These are phyloP conservation scores for Suhomyces anneliseae DNA, from an alignment of 1,139 yeast genomes.

Conservation along the genomic window DNA sequence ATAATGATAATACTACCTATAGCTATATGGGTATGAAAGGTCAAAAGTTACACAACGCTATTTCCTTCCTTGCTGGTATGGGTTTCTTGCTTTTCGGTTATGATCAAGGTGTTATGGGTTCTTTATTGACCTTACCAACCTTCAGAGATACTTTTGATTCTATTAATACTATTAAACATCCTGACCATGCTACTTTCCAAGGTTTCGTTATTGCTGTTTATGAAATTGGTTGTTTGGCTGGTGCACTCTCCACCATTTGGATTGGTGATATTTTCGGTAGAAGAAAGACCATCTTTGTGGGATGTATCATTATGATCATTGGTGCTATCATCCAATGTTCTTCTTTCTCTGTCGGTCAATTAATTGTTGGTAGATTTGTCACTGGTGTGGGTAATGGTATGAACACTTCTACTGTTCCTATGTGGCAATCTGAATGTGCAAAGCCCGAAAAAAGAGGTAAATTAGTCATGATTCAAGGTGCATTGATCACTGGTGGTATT, in stretches of 20 bases:
- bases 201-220: constrained; percentile 41
- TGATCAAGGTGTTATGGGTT: constrained; percentile 53
- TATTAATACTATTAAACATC: constrained; percentile 30
- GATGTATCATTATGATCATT: constrained; percentile 31
- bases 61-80: constrained; percentile 30
- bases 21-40: constrained; percentile 28
- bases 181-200: constrained; percentile 32
- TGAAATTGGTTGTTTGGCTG: constrained; percentile 38
- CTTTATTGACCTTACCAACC: constrained; percentile 38
- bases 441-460: constrained; percentile 36
- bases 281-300: constrained; percentile 30
- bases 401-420: constrained; percentile 39
- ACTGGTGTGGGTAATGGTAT: constrained; percentile 43
- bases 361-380: constrained; percentile 41
- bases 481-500: constrained; percentile 27
- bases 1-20: constrained; percentile 4
- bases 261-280: constrained; percentile 38
- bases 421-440: constrained; percentile 39
- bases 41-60: constrained; percentile 22
- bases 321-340: constrained; percentile 40
- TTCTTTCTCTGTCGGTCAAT: constrained; percentile 32
- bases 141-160: constrained; percentile 41
- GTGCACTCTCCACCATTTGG: constrained; percentile 35
- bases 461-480: constrained; percentile 36
- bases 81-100: constrained; percentile 44